Base-by-base conservation (phyloP, 345 rosid genomes). In the Sisymbrium altissimum region DNA sequence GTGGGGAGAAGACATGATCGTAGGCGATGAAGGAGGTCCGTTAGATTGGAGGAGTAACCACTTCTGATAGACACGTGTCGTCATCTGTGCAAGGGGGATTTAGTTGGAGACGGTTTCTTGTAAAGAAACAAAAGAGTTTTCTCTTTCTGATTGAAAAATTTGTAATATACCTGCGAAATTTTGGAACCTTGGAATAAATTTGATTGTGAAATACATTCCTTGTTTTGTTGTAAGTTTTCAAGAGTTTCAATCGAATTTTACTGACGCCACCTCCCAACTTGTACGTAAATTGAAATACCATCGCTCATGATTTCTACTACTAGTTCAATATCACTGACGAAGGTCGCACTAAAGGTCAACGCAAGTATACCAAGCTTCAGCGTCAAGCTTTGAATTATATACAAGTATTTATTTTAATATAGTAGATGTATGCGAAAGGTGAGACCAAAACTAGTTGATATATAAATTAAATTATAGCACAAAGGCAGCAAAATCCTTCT, bases 21-120 rank as follows among this genome's bases (percentile, higher is more conserved):
- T 23, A 5, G 76, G 8, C 2, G 68, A 64, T 0, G 72, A 70
- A 64, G 79, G 79, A 60, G 79, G 49, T 14, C 74, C 79, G 79
- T 68, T 75, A 9, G 72, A 70, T 65, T 1, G 12, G 63, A 46
- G 18, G 56, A 65, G 32, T 71, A 49, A 49, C 68, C 72, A 40
- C 59, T 58, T 70, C 2, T 70, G 62, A 70, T 17, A 5, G 38
- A 45, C 68, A 30, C 56, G 76, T 77, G 76, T 52, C 41, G 6
- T 7, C 4, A 52, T 60, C 57, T 43, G 9, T 35, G 46, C 11
- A 1, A 4, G 6, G 61, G 9, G 15, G 7, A 27, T 3, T 48
- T 8, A 19, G 2, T 8, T 8, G 30, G 30, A 17, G 21, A 46
- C 32, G 56, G 36, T 58, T 48, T 65, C 17, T 50, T 52, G 57